These are phyloP conservation scores for Blastobotrys buckinghamii DNA, from an alignment of 1,139 yeast species.

Conservation along the genomic window DNA sequence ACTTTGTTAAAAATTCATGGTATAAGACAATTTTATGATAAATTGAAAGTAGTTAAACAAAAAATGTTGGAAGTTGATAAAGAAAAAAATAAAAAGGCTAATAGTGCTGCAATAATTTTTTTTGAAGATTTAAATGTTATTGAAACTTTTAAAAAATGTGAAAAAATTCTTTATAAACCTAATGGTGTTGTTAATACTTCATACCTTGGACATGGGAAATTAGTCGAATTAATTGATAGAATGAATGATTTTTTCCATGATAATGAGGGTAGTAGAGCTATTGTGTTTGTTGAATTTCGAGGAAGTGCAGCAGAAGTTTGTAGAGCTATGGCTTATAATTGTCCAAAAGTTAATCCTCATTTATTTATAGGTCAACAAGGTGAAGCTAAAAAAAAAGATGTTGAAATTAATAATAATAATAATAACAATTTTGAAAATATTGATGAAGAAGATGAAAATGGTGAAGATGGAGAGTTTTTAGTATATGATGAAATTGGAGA, in stretches of 20 bases:
- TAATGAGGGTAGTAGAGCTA: slow-evolving; percentile 53
- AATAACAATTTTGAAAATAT: neutral
- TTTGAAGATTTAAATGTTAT: slow-evolving; percentile 47
- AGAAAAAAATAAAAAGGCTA: slow-evolving; percentile 23
- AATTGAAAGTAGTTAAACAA: slow-evolving; percentile 19
- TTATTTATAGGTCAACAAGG: slow-evolving; percentile 78
- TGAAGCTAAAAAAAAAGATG: slow-evolving; percentile 14
- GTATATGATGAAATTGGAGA: slow-evolving; percentile 17
- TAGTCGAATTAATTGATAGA: slow-evolving; percentile 55
- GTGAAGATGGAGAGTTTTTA: neutral
- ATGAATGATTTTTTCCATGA: slow-evolving; percentile 46
- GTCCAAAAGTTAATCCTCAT: slow-evolving; percentile 56
- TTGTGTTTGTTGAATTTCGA: slow-evolving; percentile 80
- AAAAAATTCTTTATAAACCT: slow-evolving; percentile 32
- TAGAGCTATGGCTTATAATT: slow-evolving; percentile 49
- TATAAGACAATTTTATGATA: slow-evolving; percentile 63
- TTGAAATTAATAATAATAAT: neutral
- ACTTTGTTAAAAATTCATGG: slow-evolving; percentile 69
- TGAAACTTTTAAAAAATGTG: slow-evolving; percentile 42
- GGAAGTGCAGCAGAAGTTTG: slow-evolving; percentile 88
- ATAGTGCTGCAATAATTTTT: slow-evolving; percentile 35
- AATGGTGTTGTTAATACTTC: slow-evolving; percentile 31
- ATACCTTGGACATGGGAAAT: slow-evolving; percentile 69
- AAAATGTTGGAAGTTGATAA: slow-evolving; percentile 14
- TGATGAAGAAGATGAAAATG: neutral